phyloP scores from a whole-genome alignment of 2,329 filamentous ascomycete species.

The Aspergillus tamarii region DNA sequence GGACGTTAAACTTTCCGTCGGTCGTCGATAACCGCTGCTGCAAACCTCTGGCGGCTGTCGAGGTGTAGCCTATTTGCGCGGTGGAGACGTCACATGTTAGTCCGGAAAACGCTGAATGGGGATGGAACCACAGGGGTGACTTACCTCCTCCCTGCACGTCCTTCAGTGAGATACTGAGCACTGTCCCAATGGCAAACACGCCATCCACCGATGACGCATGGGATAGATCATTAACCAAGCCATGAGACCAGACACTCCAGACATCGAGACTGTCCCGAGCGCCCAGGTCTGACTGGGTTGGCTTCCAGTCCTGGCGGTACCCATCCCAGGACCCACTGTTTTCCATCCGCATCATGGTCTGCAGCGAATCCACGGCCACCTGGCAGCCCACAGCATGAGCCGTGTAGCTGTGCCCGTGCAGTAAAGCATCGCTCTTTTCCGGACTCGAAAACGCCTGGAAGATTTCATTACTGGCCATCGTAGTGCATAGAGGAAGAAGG shows the following conservation, averaged over 20 bases:
- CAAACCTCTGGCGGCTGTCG: slow-evolving; percentile 57
- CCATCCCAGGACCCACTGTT: slow-evolving; percentile 58
- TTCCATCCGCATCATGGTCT: slow-evolving; percentile 63
- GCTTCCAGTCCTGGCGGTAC: slow-evolving; percentile 56
- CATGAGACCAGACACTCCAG: slow-evolving; percentile 74
- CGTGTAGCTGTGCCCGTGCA: slow-evolving; percentile 87
- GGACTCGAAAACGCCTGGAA: slow-evolving; percentile 71
- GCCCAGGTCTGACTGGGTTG: neutral
- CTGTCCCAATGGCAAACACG: slow-evolving; percentile 74
- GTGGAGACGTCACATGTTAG: slow-evolving; percentile 23
- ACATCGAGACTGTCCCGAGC: slow-evolving; percentile 26
- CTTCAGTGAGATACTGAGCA: slow-evolving; percentile 67
- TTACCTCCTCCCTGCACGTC: slow-evolving; percentile 53
- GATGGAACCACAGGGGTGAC: slow-evolving; percentile 15
- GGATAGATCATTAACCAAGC: slow-evolving; percentile 64
- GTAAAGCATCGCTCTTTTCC: slow-evolving; percentile 75
- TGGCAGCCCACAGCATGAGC: slow-evolving; percentile 81
- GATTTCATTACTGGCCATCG: slow-evolving; percentile 72
- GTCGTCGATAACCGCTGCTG: slow-evolving; percentile 53
- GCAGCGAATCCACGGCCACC: slow-evolving; percentile 71
- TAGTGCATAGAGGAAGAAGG: slow-evolving; percentile 75
- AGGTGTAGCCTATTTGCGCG: slow-evolving; percentile 54
- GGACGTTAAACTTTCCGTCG: slow-evolving; percentile 50
- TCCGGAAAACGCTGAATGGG: neutral
- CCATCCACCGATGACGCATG: slow-evolving; percentile 60